Conservation (phyloP, 1,139 yeast species). For the Candida gigantensis region DNA sequence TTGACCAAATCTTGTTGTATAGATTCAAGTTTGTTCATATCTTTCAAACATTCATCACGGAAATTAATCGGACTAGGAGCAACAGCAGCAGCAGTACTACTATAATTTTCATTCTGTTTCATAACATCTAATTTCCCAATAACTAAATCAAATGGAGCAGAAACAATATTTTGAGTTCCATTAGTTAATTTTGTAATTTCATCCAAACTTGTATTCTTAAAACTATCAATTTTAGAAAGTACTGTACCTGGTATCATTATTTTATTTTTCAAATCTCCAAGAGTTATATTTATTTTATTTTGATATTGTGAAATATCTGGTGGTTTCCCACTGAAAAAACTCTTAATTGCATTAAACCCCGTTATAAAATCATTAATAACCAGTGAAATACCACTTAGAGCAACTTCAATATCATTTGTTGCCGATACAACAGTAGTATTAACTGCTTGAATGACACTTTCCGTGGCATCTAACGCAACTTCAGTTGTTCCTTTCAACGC, state of each 20-base stretch:
- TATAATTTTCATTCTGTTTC: constrained; percentile 3
- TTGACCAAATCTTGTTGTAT: constrained; percentile 11
- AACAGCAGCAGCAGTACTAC: constrained; percentile 7
- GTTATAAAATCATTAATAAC: constrained; percentile 48
- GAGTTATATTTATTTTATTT: constrained; percentile 57
- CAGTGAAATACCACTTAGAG: constrained; percentile 54
- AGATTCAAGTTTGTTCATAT: constrained; percentile 10
- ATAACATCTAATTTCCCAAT: constrained; percentile 17
- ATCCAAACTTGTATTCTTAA: constrained; percentile 51
- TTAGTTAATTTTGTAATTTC: constrained; percentile 52
- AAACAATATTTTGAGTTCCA: constrained; percentile 25
- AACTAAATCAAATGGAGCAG: constrained; percentile 23
- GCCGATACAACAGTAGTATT: constrained; percentile 58
- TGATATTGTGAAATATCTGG: constrained; percentile 24
- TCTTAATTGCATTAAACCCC: constrained; percentile 48
- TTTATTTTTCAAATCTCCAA: constrained; percentile 49
- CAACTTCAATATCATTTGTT: constrained; percentile 62
- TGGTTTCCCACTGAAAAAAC: constrained; percentile 52
- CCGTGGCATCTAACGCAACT: constrained; percentile 74
- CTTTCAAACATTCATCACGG: constrained; percentile 11
- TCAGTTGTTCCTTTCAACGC: constrained; percentile 72
- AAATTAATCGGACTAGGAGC: constrained; percentile 12
- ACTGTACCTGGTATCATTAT: constrained; percentile 66
- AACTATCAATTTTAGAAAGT: constrained; percentile 48
- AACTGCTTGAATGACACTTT: constrained; percentile 56